Conservation (phyloP, 1,284 basidiomycete species). For the Heterobasidion annosum region DNA sequence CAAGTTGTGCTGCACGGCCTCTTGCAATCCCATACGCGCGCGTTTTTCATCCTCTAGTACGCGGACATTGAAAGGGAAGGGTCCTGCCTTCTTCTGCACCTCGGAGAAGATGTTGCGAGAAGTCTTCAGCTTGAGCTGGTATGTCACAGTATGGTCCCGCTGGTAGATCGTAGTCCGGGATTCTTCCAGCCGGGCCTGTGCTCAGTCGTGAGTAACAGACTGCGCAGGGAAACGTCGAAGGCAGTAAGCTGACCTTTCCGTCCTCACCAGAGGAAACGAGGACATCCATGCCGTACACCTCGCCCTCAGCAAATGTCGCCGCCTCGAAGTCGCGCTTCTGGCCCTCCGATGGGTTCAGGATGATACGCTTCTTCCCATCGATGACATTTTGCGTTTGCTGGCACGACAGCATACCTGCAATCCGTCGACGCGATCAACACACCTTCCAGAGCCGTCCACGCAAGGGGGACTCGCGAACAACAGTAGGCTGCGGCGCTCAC, state of each 20-base stretch:
- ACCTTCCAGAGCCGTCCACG: not conserved
- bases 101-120: slow-evolving; percentile 93
- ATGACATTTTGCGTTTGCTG: slow-evolving; percentile 91
- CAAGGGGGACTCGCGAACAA: not conserved
- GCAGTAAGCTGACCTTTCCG: slow-evolving; percentile 56
- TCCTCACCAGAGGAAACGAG: slow-evolving; percentile 84
- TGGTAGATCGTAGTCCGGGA: slow-evolving; percentile 92
- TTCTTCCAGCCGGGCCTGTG: slow-evolving; percentile 78
- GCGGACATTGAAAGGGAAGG: slow-evolving; percentile 97
- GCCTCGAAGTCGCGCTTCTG: slow-evolving; percentile 83
- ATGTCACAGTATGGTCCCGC: slow-evolving; percentile 80
- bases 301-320: slow-evolving; percentile 83
- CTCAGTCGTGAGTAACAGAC: not conserved
- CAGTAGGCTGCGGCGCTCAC: slow-evolving; percentile 29
- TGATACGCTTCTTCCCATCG: slow-evolving; percentile 95
- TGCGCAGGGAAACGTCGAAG: not conserved
- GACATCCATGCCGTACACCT: slow-evolving; percentile 95
- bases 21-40: slow-evolving; percentile 90
- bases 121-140: slow-evolving; percentile 97
- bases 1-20: slow-evolving; percentile 89
- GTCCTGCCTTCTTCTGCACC: slow-evolving; percentile 95
- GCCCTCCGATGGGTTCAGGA: slow-evolving; percentile 78
- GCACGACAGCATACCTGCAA: slow-evolving; percentile 79
- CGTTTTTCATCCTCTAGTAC: slow-evolving; percentile 93
- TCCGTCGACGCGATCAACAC: not conserved